Percentiles rank a stretch among this genome's conserved stretches.
These are phyloP conservation scores for Acanthamoeba sp. DNA, from an alignment of 208 protist genomes.

Conservation along the genomic window DNA sequence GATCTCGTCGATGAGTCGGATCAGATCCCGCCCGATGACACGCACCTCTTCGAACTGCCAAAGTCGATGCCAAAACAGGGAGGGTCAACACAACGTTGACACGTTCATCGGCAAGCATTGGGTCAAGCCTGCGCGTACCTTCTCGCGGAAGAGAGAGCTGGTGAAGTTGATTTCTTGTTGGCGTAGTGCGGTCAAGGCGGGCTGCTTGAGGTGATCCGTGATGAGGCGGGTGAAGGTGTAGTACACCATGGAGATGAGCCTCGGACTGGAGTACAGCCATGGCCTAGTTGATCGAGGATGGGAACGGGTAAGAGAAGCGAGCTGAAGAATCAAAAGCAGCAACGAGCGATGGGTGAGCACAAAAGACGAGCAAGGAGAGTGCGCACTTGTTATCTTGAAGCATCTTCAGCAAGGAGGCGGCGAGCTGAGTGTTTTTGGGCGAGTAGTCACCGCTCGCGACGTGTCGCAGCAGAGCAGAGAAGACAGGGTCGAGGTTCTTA, in stretches of 20 bases:
- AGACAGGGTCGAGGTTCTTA: conserved; percentile 79
- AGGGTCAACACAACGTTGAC: too few relatives aligned
- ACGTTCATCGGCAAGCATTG: neutral
- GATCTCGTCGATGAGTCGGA: conserved; percentile 85
- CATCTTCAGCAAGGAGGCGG: conserved; percentile 70
- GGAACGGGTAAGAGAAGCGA: neutral
- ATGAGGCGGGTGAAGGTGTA: conserved; percentile 86
- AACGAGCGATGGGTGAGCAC: neutral
- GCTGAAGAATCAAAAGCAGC: neutral
- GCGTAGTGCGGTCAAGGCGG: conserved; percentile 60
- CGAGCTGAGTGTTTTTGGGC: conserved; percentile 79
- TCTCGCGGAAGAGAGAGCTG: conserved; percentile 78
- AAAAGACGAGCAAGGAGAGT: neutral
- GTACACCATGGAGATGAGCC: conserved; percentile 78
- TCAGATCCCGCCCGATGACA: conserved; percentile 85
- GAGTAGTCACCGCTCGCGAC: conserved; percentile 81
- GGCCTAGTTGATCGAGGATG: conserved; percentile 44
- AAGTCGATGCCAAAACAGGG: neutral
- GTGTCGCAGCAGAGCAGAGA: conserved; percentile 78
- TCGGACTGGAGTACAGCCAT: conserved; percentile 79
- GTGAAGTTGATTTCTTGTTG: conserved; percentile 79
- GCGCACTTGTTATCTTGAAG: conserved; percentile 79
- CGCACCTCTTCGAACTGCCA: conserved; percentile 73
- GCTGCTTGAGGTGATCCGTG: conserved; percentile 81
- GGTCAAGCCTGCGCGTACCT: conserved; percentile 70